A percentile compares a stretch with the other conserved stretches of the same genome.
Conservation (phyloP, 2,329 filamentous ascomycete species). For the Dothistroma septosporum region DNA sequence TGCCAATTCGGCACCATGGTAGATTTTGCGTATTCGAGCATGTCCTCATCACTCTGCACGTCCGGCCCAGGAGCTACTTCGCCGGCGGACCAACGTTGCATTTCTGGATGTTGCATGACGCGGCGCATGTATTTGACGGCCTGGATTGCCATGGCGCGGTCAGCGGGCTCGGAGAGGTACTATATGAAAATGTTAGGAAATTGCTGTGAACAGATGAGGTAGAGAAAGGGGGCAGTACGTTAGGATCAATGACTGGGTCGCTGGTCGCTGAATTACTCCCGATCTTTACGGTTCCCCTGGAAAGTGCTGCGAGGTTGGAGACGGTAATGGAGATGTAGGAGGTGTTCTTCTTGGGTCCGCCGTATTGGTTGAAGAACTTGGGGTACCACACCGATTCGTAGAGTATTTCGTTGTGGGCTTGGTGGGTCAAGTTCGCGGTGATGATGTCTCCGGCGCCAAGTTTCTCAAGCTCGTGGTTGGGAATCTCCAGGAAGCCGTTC, state of each 20-base stretch:
- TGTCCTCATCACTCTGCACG: conserved; percentile 15
- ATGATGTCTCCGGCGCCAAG: conserved; percentile 16
- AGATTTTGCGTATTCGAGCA: conserved; percentile 15
- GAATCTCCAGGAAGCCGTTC: conserved; percentile 19
- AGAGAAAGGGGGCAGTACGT: conserved; percentile 3
- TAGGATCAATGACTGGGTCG: conserved; percentile 16
- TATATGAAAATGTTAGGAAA: neutral
- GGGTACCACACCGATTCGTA: conserved; percentile 18
- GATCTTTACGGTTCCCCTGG: conserved; percentile 8
- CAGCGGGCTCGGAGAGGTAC: conserved; percentile 18
- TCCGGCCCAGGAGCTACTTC: conserved; percentile 13
- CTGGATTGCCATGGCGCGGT: conserved; percentile 19
- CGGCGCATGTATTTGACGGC: conserved; percentile 18
- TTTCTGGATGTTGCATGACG: conserved; percentile 14
- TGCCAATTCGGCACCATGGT: conserved; percentile 22
- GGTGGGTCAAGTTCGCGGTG: conserved; percentile 7
- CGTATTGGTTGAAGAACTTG: conserved; percentile 11
- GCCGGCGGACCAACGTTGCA: conserved; percentile 15
- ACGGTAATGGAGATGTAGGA: conserved; percentile 14
- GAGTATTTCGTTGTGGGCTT: conserved; percentile 20
- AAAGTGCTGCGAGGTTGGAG: conserved; percentile 10
- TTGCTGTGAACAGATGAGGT: neutral
- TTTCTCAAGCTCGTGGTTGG: conserved; percentile 10
- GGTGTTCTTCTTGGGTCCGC: conserved; percentile 7
- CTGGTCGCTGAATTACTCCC: conserved; percentile 3